A percentile compares a stretch with the other conserved stretches of the same genome.
Evolutionary conservation across 176 grass and related monocot genomes (phyloP).

Genomic region (Aegilops bicornis): DNA sequence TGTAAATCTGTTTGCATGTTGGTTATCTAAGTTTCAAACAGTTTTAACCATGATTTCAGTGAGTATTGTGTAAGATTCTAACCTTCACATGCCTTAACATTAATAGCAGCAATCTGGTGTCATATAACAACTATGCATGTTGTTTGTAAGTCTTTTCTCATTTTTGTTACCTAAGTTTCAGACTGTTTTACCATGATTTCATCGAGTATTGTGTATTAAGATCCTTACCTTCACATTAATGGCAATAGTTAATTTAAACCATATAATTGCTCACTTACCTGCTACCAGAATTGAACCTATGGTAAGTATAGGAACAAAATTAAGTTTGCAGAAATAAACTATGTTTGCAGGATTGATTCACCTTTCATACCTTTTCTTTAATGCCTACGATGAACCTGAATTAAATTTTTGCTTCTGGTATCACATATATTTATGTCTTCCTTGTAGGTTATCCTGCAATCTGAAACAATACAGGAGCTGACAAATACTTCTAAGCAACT

Average conservation of each 20-base stretch:
- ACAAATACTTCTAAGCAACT: slow-evolving; percentile 91
- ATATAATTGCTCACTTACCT: not conserved
- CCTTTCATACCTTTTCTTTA: not conserved
- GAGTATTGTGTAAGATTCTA: not conserved
- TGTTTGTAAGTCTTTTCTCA: not conserved
- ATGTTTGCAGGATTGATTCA: not conserved
- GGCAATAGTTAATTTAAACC: not conserved
- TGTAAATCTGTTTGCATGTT: not conserved
- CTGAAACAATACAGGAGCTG: slow-evolving; percentile 95
- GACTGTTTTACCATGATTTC: not conserved
- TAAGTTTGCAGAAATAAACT: not conserved
- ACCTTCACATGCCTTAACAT: not conserved
- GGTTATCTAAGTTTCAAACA: not conserved
- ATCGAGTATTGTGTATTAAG: not conserved
- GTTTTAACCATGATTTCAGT: not conserved
- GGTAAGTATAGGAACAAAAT: not conserved
- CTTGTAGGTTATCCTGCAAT: slow-evolving; percentile 94
- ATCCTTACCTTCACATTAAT: not conserved
- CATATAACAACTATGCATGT: not conserved
- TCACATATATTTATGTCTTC: not conserved
- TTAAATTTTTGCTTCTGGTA: not conserved
- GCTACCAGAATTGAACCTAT: not conserved
- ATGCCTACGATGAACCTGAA: not conserved
- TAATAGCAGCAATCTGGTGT: not conserved
- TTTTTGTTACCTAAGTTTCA: not conserved